A percentile compares a stretch with the other conserved stretches of the same genome.
Conservation (phyloP, 352 stramenopile species). For the Phytophthora sp. region DNA sequence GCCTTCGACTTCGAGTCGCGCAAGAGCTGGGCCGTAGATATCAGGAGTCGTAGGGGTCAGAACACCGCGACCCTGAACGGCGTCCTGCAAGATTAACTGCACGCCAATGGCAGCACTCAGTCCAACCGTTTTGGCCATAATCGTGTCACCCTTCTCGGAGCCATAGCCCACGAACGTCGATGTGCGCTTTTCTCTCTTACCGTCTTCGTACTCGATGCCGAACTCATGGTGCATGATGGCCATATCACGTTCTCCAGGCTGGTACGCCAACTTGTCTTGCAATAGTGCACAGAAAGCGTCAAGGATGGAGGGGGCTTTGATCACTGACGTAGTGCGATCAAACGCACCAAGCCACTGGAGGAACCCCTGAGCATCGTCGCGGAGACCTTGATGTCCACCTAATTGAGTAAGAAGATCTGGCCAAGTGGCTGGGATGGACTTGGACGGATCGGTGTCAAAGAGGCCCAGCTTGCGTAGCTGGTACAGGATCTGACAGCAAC, state of each 20-base stretch:
- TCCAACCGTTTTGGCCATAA: conserved; percentile 97
- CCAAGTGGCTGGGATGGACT: conserved; percentile 74
- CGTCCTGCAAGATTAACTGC: conserved; percentile 93
- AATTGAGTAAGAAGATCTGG: conserved; percentile 76
- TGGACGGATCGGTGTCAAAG: conserved; percentile 72
- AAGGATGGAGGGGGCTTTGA: conserved; percentile 64
- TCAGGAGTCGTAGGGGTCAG: conserved; percentile 90
- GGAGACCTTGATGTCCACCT: conserved; percentile 29
- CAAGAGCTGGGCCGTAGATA: conserved; percentile 89
- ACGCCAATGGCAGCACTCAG: conserved; percentile 93
- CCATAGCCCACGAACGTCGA: conserved; percentile 94
- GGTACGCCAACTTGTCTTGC: conserved; percentile 91
- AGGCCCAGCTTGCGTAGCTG: conserved; percentile 92
- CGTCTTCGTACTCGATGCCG: conserved; percentile 77
- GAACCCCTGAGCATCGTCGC: conserved; percentile 68
- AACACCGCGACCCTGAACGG: conserved; percentile 81
- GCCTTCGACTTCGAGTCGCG: conserved; percentile 86
- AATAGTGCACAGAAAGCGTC: conserved; percentile 89
- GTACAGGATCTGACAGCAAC: conserved; percentile 92
- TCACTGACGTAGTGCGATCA: conserved; percentile 58
- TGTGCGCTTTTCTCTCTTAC: conserved; percentile 86
- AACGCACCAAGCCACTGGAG: conserved; percentile 82
- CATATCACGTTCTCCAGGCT: conserved; percentile 94
- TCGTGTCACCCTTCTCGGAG: conserved; percentile 88
- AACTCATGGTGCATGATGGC: conserved; percentile 94